Evolutionary conservation across 768 basidiomycete genomes (phyloP), one percentile per base, ranked within the genome.

Genomic region (Tricholoma sp.): DNA sequence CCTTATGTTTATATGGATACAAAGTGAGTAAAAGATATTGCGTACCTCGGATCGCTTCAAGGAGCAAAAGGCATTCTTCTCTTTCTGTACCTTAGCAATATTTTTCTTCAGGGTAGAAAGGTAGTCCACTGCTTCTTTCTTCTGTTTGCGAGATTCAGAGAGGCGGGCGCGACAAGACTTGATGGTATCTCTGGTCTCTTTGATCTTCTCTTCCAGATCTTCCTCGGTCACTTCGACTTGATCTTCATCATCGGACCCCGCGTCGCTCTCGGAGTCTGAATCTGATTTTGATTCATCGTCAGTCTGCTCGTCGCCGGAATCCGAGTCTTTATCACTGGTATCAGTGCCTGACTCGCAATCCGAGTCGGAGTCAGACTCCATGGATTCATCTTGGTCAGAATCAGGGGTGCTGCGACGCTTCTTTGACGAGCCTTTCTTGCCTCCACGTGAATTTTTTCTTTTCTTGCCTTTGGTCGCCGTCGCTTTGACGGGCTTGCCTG

Each of bases 31-130:
- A 15, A n/a, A 24, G 11, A 57, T 32, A 9, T 9, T 32, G 3
- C 15, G 17, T 48, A 82, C 82, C 70, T 82, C 80, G 2, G 81
- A 82, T 5, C 83, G 75, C 65, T 79, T 82, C 55, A 78, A 61
- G 0, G 83, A 81, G 60, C 84, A 86, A 61, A 82, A 83, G 0
- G 76, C 81, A 58, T 85, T 85, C 71, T 85, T 85, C 55, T 81
- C 79, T 59, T 78, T 82, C 61, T 82, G 80, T 29, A 75, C 76
- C 32, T 67, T 69, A 3, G 74, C 70, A 15, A 73, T 69, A 61
- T 76, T 75, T 58, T 79, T 78, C 60, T 76, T 71, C 13, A 76
- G 56, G 10, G 65, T 67, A 1, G 75, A 69, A 20, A 75, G 59
- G 24, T 61, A 56, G 54, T 76, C 69, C 12, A 34, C 48, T 9